Conservation (phyloP, 805 yeast genomes). For the Candida odintsovae region DNA sequence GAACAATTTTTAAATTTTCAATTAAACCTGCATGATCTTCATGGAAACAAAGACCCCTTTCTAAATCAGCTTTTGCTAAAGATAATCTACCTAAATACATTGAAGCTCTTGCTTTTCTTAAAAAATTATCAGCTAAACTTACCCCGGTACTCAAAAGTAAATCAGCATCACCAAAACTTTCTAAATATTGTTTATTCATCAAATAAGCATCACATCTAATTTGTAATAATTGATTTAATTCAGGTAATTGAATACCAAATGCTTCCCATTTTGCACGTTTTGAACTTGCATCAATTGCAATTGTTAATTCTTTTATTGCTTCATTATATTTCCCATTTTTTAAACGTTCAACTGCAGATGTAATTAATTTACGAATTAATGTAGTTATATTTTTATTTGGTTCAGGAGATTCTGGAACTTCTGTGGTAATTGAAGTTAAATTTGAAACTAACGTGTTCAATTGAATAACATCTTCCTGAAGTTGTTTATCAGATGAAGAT, state of each 20-base stretch:
- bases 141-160: slow-evolving; percentile 21
- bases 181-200: slow-evolving; percentile 45
- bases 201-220: slow-evolving; percentile 67
- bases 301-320: slow-evolving; percentile 55
- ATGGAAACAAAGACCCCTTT: slow-evolving; percentile 65
- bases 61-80: slow-evolving; percentile 60
- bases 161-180: slow-evolving; percentile 67
- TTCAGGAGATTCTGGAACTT: slow-evolving; percentile 51
- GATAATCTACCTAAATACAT: slow-evolving; percentile 56
- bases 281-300: slow-evolving; percentile 62
- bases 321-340: slow-evolving; percentile 49
- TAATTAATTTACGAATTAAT: slow-evolving; percentile 60
- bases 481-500: neutral
- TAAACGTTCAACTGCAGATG: slow-evolving; percentile 54
- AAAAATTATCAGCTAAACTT: slow-evolving; percentile 59
- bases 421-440: slow-evolving; percentile 27
- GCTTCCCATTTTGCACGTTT: slow-evolving; percentile 71
- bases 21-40: slow-evolving; percentile 45
- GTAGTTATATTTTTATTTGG: slow-evolving; percentile 49
- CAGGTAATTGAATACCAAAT: slow-evolving; percentile 67
- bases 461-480: slow-evolving; percentile 25
- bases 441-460: slow-evolving; percentile 30
- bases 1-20: slow-evolving; percentile 42
- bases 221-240: slow-evolving; percentile 57
- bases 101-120: slow-evolving; percentile 64